Conservation (phyloP, 305 asterid species). For the Euphrasia arctica region DNA sequence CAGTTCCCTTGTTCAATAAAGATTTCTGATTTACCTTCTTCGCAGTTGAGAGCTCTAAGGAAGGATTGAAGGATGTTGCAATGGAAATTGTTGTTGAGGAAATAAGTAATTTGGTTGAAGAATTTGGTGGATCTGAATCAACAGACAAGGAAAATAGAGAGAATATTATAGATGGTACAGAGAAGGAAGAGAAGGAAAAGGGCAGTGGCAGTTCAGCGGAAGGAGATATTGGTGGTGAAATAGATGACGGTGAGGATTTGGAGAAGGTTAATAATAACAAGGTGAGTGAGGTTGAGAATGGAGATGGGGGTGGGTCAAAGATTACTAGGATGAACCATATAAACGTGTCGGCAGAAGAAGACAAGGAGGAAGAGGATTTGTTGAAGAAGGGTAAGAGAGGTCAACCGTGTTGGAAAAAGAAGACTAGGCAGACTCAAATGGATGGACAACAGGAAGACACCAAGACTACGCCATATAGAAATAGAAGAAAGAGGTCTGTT, state of each 20-base stretch:
- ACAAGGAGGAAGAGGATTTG: not conserved
- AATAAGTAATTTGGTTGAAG: no score
- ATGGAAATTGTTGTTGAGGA: no score
- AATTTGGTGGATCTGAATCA: no score
- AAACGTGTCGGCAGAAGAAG: not conserved
- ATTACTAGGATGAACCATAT: not conserved
- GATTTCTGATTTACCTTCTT: no score
- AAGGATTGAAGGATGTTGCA: no score
- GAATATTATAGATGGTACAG: no score
- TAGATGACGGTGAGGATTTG: not conserved
- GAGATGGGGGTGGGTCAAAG: not conserved
- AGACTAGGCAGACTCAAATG: not conserved
- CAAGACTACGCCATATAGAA: not conserved
- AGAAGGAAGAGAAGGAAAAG: not conserved
- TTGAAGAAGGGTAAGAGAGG: not conserved
- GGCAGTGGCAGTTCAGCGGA: not conserved
- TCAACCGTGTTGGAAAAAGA: not conserved
- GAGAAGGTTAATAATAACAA: not conserved
- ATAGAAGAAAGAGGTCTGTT: slow-evolving; percentile 11
- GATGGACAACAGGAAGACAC: not conserved
- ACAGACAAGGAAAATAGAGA: no score
- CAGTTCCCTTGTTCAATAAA: no score
- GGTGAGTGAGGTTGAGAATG: slow-evolving; percentile 10
- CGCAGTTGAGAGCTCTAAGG: no score
- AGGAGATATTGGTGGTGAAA: not conserved